A percentile compares a stretch with the other conserved stretches of the same genome.
Evolutionary conservation across 1,284 basidiomycete genomes (phyloP).

Genomic region (Puccinia polysora): DNA sequence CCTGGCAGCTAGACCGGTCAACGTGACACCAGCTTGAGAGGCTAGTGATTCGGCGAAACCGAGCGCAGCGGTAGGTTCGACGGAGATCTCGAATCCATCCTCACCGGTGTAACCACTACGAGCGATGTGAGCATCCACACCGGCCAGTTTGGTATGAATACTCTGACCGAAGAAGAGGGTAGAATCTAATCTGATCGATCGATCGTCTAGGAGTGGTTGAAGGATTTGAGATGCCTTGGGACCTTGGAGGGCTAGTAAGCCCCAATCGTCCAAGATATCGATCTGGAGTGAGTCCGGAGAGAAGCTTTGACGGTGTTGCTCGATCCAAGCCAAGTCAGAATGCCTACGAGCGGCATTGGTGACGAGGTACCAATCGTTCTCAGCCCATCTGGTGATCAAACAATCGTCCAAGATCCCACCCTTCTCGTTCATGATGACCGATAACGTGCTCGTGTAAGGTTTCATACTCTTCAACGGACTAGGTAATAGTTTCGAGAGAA

Average conservation of each 20-base stretch:
- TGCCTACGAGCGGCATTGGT: conserved; percentile 87
- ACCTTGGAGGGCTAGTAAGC: conserved; percentile 86
- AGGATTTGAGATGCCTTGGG: conserved; percentile 38
- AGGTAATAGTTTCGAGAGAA: conserved; percentile 70
- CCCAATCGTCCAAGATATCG: conserved; percentile 72
- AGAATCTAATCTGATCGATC: conserved; percentile 64
- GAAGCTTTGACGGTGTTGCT: conserved; percentile 67
- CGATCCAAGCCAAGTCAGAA: conserved; percentile 76
- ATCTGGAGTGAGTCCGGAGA: conserved; percentile 57
- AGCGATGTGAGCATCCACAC: conserved; percentile 70
- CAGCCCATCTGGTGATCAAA: conserved; percentile 55
- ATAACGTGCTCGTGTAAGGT: conserved; percentile 65
- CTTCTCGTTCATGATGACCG: conserved; percentile 76
- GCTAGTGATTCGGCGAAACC: conserved; percentile 68
- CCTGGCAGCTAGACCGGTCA: conserved; percentile 85
- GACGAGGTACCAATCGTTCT: conserved; percentile 68
- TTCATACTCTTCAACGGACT: conserved; percentile 63
- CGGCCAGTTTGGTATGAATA: conserved; percentile 59
- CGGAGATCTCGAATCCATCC: conserved; percentile 97
- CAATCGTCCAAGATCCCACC: conserved; percentile 96
- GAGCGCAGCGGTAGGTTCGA: conserved; percentile 71
- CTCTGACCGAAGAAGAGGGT: conserved; percentile 80
- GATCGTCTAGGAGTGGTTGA: conserved; percentile 57
- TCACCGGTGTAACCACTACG: conserved; percentile 98
- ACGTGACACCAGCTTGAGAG: conserved; percentile 65